Base-by-base conservation (phyloP, 108 stramenopile genomes). In the Ochromonas danica region DNA sequence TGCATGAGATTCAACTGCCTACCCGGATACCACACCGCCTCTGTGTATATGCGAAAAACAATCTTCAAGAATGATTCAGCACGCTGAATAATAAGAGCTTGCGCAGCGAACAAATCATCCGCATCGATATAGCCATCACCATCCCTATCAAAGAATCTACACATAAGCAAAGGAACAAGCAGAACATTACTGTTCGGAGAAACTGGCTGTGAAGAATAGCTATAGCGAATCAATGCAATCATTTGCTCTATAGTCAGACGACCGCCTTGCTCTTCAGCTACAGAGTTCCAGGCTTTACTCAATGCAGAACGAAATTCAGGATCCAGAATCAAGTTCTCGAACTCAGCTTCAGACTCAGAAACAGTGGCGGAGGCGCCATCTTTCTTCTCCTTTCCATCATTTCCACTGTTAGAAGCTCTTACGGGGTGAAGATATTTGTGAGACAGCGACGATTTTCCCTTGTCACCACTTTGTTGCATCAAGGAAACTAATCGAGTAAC, bases 401-500 rank as follows among this genome's bases (percentile, higher is more conserved):
- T n/a, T n/a, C n/a, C n/a, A n/a, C n/a, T n/a, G n/a, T 75, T 41
- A 67, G 3, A 10, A 36, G 63, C 35, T 28, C 10, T 3, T 36
- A 22, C 35, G 31, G 63, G 63, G 17, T 14, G 3, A 3, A 67
- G 31, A 67, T 35, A 67, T 36, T 14, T 67, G 63, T 28, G 10
- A 14, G 63, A 28, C 31, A 67, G 35, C 3, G 63, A 3, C 6
- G 63, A 67, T 67, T n/a, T n/a, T n/a, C 72, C 10, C 22, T 41
- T 6, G 6, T 36, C 10, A 14, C 51, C 72, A 33, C 38, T 27
- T 25, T 75, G 36, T 42, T 75, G 72, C 72, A 75, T 45, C 25
- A 75, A 3, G 3, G 72, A 75, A 17, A 75, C 72, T 42, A 75
- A 60, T n/a, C 72, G 72, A 27, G 72, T 75, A 27, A 75, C 28